A percentile compares a stretch with the other conserved stretches of the same genome.
Evolutionary conservation across 495 filamentous ascomycete genomes (phyloP).

Genomic region (Hyaloscypha hepaticicola): DNA sequence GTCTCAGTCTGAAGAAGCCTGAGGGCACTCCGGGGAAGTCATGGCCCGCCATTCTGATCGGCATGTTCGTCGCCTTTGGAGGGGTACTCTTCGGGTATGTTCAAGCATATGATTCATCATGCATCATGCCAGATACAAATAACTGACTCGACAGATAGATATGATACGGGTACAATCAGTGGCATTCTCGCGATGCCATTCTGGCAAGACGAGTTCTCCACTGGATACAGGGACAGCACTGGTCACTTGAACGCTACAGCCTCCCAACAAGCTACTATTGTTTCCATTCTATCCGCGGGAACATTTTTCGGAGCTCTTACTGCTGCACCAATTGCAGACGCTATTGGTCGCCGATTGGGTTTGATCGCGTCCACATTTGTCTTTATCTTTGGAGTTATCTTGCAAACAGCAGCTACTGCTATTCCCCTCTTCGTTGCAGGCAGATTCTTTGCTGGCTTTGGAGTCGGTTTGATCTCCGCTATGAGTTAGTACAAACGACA

Average conservation of each 20-base stretch:
- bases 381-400: slow-evolving; percentile 73
- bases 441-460: slow-evolving; percentile 76
- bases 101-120: neutral
- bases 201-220: slow-evolving; percentile 71
- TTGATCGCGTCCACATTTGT: slow-evolving; percentile 63
- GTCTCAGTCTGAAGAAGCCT: slow-evolving; percentile 44
- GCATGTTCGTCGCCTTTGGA: slow-evolving; percentile 82
- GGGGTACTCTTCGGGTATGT: slow-evolving; percentile 75
- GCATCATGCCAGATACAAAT: neutral
- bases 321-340: slow-evolving; percentile 64
- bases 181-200: slow-evolving; percentile 82
- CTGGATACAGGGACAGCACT: slow-evolving; percentile 54
- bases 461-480: slow-evolving; percentile 78
- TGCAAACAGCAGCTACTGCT: slow-evolving; percentile 67
- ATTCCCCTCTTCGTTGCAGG: slow-evolving; percentile 73
- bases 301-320: slow-evolving; percentile 79
- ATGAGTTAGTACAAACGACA: slow-evolving; percentile 43
- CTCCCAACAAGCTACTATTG: slow-evolving; percentile 64
- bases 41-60: slow-evolving; percentile 71
- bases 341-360: slow-evolving; percentile 66
- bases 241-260: slow-evolving; percentile 57
- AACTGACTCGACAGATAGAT: slow-evolving; percentile 42
- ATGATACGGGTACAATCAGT: slow-evolving; percentile 83
- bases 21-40: slow-evolving; percentile 55
- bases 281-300: slow-evolving; percentile 82